Conservation (phyloP, 345 rosid genomes). For the Heritiera littoralis region DNA sequence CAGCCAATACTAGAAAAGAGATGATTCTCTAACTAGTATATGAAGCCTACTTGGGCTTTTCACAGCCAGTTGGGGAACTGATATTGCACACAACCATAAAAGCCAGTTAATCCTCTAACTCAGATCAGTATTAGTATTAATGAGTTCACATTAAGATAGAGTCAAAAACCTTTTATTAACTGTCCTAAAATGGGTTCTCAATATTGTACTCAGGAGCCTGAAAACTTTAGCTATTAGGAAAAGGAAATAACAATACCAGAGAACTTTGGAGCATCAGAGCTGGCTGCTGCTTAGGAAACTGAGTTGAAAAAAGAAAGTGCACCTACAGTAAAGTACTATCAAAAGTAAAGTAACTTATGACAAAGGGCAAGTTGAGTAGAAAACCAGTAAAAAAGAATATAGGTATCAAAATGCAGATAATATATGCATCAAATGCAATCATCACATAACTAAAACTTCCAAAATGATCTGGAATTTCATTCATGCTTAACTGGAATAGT, state of each 20-base stretch:
- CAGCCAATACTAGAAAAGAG: neutral
- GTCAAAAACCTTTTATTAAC: neutral
- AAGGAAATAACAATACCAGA: conserved; percentile 49
- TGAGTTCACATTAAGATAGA: neutral
- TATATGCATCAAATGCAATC: conserved; percentile 14
- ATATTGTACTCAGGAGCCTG: neutral
- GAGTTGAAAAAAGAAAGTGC: conserved; percentile 63
- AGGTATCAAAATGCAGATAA: neutral
- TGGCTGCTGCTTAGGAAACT: conserved; percentile 89
- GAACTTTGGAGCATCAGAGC: conserved; percentile 76
- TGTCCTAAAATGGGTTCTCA: neutral
- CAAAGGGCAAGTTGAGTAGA: neutral
- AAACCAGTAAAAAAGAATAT: neutral
- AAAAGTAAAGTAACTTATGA: neutral
- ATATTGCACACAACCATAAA: neutral
- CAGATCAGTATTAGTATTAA: neutral
- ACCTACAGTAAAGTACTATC: conserved; percentile 47
- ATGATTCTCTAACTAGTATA: neutral
- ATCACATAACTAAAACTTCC: neutral
- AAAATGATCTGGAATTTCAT: neutral
- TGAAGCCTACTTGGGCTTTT: neutral
- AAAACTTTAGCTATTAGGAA: neutral
- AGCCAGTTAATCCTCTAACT: neutral
- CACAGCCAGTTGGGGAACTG: neutral
- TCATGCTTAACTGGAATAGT: neutral